Evolutionary conservation across 164 flowering plant species (phyloP).

Genomic region (Dillenia turbinata): DNA sequence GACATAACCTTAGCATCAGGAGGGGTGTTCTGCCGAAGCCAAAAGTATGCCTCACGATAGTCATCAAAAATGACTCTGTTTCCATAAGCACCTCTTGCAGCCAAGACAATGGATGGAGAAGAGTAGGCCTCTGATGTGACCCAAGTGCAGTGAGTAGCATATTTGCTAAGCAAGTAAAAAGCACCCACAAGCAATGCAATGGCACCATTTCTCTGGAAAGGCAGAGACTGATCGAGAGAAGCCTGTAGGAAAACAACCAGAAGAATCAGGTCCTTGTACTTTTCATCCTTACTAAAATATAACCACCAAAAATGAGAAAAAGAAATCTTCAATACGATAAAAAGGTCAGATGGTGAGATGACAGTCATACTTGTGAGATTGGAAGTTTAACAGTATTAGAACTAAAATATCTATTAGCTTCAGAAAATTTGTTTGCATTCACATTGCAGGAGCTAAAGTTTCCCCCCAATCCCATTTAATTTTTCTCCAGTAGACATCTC

Average conservation of each 20-base stretch:
- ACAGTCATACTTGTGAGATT: too few relatives aligned
- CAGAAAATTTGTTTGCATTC: too few relatives aligned
- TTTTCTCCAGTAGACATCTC: too few relatives aligned
- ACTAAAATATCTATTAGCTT: too few relatives aligned
- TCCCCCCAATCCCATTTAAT: too few relatives aligned
- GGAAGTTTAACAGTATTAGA: too few relatives aligned
- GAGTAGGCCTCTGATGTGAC: slow-evolving; percentile 99
- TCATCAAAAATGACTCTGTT: slow-evolving; percentile 95
- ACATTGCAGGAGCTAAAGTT: too few relatives aligned
- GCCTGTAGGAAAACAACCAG: slow-evolving; percentile 34
- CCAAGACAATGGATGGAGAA: slow-evolving; percentile 96
- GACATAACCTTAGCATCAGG: slow-evolving; percentile 98
- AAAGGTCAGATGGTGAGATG: too few relatives aligned
- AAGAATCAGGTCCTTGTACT: too few relatives aligned
- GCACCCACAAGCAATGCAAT: slow-evolving; percentile 84
- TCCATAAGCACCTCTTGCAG: slow-evolving; percentile 97
- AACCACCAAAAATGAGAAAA: too few relatives aligned
- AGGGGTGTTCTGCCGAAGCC: slow-evolving; percentile 98
- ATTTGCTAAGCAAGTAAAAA: slow-evolving; percentile 80
- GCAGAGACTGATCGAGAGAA: slow-evolving; percentile 72
- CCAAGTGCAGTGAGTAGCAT: slow-evolving; percentile 96
- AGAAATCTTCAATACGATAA: too few relatives aligned
- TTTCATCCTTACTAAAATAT: too few relatives aligned
- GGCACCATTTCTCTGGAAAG: slow-evolving; percentile 83
- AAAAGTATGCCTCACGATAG: slow-evolving; percentile 96